Conservation (phyloP, 805 yeast genomes). For the Teunomyces pallodes region DNA sequence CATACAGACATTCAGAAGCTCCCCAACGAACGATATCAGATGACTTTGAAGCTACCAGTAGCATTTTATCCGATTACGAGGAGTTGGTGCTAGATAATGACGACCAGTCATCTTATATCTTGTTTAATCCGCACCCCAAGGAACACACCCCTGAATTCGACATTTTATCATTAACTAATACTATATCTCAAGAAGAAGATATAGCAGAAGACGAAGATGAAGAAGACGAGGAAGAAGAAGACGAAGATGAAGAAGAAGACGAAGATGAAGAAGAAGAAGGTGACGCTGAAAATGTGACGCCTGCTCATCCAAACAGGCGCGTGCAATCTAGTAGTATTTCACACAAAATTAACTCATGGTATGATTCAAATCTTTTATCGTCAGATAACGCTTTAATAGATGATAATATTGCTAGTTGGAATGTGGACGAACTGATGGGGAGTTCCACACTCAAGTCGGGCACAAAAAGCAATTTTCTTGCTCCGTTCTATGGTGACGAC, state of each 20-base stretch:
- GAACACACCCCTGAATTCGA: constrained; percentile 8
- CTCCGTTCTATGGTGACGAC: constrained; percentile 31
- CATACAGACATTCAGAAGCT: constrained; percentile 5
- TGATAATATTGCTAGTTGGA: constrained; percentile 38
- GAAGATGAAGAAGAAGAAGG: constrained; percentile 10
- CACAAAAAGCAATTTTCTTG: constrained; percentile 12
- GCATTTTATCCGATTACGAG: constrained; percentile 13
- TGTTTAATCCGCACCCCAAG: constrained; percentile 11
- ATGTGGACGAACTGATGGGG: constrained; percentile 26
- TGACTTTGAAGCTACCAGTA: constrained; percentile 9
- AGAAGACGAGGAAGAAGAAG: constrained; percentile 8
- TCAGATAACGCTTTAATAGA: constrained; percentile 15
- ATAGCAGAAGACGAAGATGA: constrained; percentile 3
- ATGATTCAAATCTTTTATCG: constrained; percentile 7
- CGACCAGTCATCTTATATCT: constrained; percentile 14
- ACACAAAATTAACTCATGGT: constrained; percentile 13
- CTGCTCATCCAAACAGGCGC: not conserved
- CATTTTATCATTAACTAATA: constrained; percentile 12
- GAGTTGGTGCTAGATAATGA: constrained; percentile 10
- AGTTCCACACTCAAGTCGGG: not conserved
- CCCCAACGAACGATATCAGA: not conserved
- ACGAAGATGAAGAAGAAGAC: constrained; percentile 7
- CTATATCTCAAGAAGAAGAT: constrained; percentile 4
- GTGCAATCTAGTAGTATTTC: not conserved
- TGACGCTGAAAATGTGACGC: constrained; percentile 3